These are phyloP conservation scores for Rhodotorula sp. DNA, from an alignment of 1,284 basidiomycete genomes.

Conservation along the genomic window DNA sequence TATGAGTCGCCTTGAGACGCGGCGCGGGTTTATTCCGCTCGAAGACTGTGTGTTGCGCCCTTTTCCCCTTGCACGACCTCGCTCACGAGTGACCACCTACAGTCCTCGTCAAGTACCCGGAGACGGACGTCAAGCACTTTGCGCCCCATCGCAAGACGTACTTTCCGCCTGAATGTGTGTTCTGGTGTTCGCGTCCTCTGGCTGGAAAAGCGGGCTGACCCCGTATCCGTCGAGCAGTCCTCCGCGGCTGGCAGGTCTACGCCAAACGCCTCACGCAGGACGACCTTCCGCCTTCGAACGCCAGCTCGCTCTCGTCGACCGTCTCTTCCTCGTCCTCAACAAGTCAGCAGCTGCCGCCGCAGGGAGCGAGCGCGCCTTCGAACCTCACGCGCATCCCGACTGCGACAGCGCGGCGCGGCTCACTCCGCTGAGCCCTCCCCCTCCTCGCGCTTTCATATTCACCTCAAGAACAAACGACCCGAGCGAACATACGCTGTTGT, in stretches of 20 bases:
- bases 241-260: constrained; percentile 32
- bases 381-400: not conserved
- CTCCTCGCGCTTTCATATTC: not conserved
- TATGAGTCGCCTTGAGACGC: constrained; percentile 37
- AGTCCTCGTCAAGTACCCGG: constrained; percentile 32
- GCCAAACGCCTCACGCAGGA: constrained; percentile 19
- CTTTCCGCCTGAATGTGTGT: constrained; percentile 31
- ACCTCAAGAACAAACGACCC: too few species aligned
- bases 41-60: constrained; percentile 27
- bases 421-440: too few species aligned
- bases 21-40: constrained; percentile 34
- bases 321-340: not conserved
- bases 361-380: not conserved
- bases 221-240: constrained; percentile 2
- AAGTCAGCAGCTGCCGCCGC: not conserved
- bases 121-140: constrained; percentile 7
- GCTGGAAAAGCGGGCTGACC: not conserved
- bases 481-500: too few species aligned
- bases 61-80: too few species aligned
- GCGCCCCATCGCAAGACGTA: constrained; percentile 18
- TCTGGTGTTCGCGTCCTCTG: not conserved
- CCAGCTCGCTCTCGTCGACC: not conserved
- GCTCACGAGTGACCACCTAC: not conserved
- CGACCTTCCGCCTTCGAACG: constrained; percentile 3
- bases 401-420: not conserved